These are phyloP conservation scores for Salix dunnii DNA, from an alignment of 345 rosid genomes.

Conservation along the genomic window DNA sequence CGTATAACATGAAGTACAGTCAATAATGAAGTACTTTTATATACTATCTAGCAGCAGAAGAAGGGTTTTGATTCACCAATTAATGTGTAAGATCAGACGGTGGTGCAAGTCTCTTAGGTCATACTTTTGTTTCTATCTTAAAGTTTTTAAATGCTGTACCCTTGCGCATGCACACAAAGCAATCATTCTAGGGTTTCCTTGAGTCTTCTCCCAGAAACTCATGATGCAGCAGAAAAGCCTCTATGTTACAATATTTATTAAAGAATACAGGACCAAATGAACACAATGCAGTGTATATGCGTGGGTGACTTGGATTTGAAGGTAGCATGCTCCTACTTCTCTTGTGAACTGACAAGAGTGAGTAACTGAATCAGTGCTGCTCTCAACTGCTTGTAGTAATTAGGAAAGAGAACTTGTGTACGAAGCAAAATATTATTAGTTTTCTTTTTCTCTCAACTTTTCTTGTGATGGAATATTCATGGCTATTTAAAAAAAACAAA, in stretches of 20 bases:
- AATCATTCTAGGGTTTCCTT: constrained; percentile 24
- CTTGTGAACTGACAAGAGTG: neutral
- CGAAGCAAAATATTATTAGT: neutral
- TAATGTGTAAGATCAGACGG: too few species aligned
- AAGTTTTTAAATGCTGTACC: neutral
- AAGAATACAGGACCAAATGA: neutral
- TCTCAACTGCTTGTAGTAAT: neutral
- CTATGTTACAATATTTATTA: neutral
- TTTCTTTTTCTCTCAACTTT: too few species aligned
- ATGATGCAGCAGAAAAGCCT: neutral
- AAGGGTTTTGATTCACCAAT: too few species aligned
- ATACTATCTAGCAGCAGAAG: too few species aligned
- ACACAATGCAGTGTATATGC: neutral
- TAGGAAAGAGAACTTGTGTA: neutral
- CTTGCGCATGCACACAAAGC: constrained; percentile 21
- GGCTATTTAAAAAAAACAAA: too few species aligned
- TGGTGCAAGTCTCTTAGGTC: too few species aligned
- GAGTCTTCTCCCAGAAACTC: constrained; percentile 4
- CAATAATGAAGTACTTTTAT: too few species aligned
- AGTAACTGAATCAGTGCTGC: neutral
- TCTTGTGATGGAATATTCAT: neutral
- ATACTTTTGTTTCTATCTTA: neutral
- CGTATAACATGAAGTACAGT: too few species aligned
- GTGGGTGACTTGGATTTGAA: neutral
- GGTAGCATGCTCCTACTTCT: neutral